Conservation (phyloP, 106 monocot genomes). For the Platanthera guangdongensis region DNA sequence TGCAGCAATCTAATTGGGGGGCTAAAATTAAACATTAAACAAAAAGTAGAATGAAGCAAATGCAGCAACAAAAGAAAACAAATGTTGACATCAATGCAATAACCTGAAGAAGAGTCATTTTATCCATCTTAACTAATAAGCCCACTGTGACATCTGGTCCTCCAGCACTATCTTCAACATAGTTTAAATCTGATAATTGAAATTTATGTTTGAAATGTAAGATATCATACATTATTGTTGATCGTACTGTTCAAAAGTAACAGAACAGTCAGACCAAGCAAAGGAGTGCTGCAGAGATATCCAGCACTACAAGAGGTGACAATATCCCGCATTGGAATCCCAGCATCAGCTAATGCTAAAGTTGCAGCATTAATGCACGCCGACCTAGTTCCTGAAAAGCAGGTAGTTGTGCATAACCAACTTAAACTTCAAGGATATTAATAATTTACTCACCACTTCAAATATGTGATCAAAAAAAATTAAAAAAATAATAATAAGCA, state of each 20-base stretch:
- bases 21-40: no score
- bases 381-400: conserved; percentile 71
- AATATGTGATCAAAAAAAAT: neutral
- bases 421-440: neutral
- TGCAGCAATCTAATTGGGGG: no score
- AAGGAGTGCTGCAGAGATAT: conserved; percentile 71
- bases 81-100: no score
- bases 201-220: neutral
- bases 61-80: no score
- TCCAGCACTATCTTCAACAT: conserved; percentile 89
- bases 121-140: conserved; percentile 71
- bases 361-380: conserved; percentile 95
- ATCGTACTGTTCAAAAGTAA: neutral
- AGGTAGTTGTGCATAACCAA: neutral
- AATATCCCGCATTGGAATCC: conserved; percentile 93
- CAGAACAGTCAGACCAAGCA: conserved; percentile 48
- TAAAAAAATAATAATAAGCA: neutral
- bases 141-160: conserved; percentile 97
- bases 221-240: neutral
- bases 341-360: conserved; percentile 92
- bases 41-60: no score
- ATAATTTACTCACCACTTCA: neutral
- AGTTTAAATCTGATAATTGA: conserved; percentile 68
- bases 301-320: conserved; percentile 92
- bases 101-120: conserved; percentile 96